Evolutionary conservation across 1,139 yeast genomes (phyloP).

Genomic region (Suhomyces chickasaworum): DNA sequence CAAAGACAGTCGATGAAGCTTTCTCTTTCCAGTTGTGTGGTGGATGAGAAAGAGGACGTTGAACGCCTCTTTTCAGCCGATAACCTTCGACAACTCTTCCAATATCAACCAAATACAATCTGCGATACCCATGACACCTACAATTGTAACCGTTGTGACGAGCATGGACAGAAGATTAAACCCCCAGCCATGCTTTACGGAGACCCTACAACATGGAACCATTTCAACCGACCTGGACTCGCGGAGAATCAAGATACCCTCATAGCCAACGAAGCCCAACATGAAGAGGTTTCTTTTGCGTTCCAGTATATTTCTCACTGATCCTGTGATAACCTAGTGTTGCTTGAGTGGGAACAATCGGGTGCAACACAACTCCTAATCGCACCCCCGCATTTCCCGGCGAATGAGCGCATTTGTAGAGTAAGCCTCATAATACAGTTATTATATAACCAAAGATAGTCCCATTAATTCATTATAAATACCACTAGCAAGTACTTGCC

Average conservation of each 20-base stretch:
- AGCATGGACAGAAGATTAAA: slow-evolving; percentile 57
- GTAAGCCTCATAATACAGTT: neutral
- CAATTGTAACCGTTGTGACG: slow-evolving; percentile 78
- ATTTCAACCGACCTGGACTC: slow-evolving; percentile 65
- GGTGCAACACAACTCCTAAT: neutral
- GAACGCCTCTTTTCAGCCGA: slow-evolving; percentile 89
- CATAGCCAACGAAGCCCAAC: slow-evolving; percentile 69
- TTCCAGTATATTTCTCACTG: slow-evolving; percentile 90
- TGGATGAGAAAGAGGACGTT: slow-evolving; percentile 94
- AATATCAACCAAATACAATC: slow-evolving; percentile 63
- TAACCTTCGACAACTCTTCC: slow-evolving; percentile 72
- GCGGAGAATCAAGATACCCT: slow-evolving; percentile 72
- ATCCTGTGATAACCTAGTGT: slow-evolving; percentile 1
- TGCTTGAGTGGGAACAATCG: neutral
- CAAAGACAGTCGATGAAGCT: slow-evolving; percentile 94
- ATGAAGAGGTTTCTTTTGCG: slow-evolving; percentile 76
- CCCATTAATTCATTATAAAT: neutral
- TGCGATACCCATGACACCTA: slow-evolving; percentile 95
- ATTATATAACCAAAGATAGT: neutral
- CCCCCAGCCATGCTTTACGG: slow-evolving; percentile 95
- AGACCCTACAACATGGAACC: slow-evolving; percentile 98
- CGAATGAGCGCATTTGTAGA: slow-evolving; percentile 1
- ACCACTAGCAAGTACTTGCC: neutral
- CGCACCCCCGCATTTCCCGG: slow-evolving; percentile 9
- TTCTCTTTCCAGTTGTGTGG: slow-evolving; percentile 92